phyloP scores from a whole-genome alignment of 2,329 filamentous ascomycete genomes.

The Botrytis deweyae region DNA sequence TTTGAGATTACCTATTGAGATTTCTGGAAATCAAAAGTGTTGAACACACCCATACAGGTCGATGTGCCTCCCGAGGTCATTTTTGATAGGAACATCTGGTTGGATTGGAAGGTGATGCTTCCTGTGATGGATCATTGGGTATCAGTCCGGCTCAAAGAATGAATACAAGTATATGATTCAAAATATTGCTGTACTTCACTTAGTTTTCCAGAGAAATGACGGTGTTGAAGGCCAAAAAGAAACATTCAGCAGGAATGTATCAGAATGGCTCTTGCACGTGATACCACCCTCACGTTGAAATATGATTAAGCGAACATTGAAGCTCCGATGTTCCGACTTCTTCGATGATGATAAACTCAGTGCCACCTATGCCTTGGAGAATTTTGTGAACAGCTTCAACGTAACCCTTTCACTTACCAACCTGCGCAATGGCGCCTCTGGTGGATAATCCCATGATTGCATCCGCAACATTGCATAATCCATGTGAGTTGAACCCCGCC shows the following conservation, averaged over 20 bases:
- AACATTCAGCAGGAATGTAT: neutral
- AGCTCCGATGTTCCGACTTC: neutral
- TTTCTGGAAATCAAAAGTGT: neutral
- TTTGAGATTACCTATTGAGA: neutral
- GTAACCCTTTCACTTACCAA: conserved; percentile 6
- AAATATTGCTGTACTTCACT: neutral
- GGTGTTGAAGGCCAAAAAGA: neutral
- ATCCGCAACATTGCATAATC: conserved; percentile 82
- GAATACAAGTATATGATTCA: neutral
- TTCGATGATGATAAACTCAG: conserved; percentile 10
- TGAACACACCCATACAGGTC: neutral
- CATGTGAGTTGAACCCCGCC: conserved; percentile 44
- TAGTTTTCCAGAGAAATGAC: neutral
- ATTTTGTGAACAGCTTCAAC: conserved; percentile 21
- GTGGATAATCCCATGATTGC: conserved; percentile 91
- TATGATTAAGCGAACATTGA: neutral
- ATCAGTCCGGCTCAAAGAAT: neutral
- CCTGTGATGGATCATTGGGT: neutral
- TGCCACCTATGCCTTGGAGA: conserved; percentile 19
- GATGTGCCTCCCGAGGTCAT: neutral
- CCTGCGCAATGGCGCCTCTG: conserved; percentile 65
- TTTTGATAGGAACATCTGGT: neutral
- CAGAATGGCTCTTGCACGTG: neutral
- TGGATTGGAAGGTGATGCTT: neutral
- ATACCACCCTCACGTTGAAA: neutral